phyloP scores from a whole-genome alignment of 2,329 filamentous ascomycete species.

The Botrytis squamosa region DNA sequence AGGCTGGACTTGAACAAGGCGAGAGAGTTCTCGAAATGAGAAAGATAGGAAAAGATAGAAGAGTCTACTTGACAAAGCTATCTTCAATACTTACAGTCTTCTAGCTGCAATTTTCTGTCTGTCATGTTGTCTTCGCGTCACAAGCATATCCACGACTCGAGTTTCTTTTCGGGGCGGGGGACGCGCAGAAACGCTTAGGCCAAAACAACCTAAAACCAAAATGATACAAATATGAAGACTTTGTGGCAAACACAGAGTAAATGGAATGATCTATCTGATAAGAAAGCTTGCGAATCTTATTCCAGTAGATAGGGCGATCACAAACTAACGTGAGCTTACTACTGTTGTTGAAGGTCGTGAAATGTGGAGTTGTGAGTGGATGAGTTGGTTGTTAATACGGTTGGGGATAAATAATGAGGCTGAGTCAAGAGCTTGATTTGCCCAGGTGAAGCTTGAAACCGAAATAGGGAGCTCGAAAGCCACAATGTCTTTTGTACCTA shows the following conservation, averaged over 20 bases:
- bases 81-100: conserved; percentile 67
- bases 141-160: conserved; percentile 57
- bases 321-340: neutral
- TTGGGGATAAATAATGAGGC: conserved; percentile 15
- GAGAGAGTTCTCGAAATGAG: neutral
- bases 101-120: conserved; percentile 77
- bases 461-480: neutral
- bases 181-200: conserved; percentile 24
- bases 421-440: conserved; percentile 2
- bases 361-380: conserved; percentile 16
- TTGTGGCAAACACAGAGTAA: conserved; percentile 22
- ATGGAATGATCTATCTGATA: neutral
- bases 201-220: conserved; percentile 23
- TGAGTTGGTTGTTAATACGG: conserved; percentile 13
- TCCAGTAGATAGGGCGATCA: neutral
- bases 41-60: neutral
- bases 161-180: conserved; percentile 21
- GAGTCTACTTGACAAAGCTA: neutral
- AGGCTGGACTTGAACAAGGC: neutral
- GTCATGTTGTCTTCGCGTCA: conserved; percentile 63
- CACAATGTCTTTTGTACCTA: neutral
- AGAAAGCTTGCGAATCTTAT: neutral
- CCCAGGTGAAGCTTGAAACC: neutral
- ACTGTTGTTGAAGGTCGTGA: neutral
- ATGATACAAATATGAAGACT: conserved; percentile 18